These are phyloP conservation scores for Hura crepitans DNA, from an alignment of 441 rosid genomes.

Conservation along the genomic window DNA sequence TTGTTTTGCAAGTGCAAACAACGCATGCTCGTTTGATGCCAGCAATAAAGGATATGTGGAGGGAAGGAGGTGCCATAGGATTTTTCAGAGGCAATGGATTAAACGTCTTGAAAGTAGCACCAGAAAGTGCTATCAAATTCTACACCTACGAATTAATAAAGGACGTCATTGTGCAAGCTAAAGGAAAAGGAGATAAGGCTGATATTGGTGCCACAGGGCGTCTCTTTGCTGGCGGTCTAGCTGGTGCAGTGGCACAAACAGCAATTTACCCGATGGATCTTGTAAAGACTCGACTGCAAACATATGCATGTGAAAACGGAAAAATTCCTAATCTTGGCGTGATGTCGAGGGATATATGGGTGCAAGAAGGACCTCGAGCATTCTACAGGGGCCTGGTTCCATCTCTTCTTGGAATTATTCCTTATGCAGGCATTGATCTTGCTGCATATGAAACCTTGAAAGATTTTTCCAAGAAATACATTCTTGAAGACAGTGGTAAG, in stretches of 20 bases:
- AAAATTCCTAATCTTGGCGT: slow-evolving; percentile 55
- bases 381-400: slow-evolving; percentile 91
- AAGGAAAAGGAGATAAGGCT: slow-evolving; percentile 44
- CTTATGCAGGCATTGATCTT: slow-evolving; percentile 91
- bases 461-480: slow-evolving; percentile 73
- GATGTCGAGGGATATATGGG: slow-evolving; percentile 73
- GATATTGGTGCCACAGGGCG: slow-evolving; percentile 75
- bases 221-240: slow-evolving; percentile 82
- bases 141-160: slow-evolving; percentile 78
- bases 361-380: slow-evolving; percentile 85
- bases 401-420: slow-evolving; percentile 86
- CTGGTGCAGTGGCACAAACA: slow-evolving; percentile 92
- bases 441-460: slow-evolving; percentile 90
- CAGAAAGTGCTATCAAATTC: slow-evolving; percentile 91
- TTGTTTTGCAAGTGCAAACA: slow-evolving; percentile 84
- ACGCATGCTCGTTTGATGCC: slow-evolving; percentile 48
- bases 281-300: slow-evolving; percentile 87
- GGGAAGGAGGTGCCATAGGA: slow-evolving; percentile 60
- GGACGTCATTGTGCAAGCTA: slow-evolving; percentile 37
- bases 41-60: slow-evolving; percentile 60
- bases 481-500: slow-evolving; percentile 66
- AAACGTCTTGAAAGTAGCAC: slow-evolving; percentile 89
- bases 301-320: slow-evolving; percentile 58
- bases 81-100: slow-evolving; percentile 93
- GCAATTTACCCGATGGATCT: slow-evolving; percentile 88